phyloP scores from a whole-genome alignment of 108 stramenopile species.

The Nitzschia inconspicua region DNA sequence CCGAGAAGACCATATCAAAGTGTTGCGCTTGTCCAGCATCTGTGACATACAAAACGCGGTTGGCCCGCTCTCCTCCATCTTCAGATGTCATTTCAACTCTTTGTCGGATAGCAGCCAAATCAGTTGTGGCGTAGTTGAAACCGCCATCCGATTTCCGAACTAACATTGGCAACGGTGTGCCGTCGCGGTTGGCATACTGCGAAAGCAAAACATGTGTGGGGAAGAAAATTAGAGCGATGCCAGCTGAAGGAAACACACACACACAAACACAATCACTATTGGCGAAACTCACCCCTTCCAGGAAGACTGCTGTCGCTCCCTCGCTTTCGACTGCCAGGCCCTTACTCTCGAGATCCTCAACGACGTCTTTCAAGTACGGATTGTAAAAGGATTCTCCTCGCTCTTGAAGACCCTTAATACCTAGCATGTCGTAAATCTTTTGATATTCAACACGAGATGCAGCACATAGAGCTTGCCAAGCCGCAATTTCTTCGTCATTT shows the following conservation, averaged over 20 bases:
- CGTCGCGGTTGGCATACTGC: constrained; percentile 74
- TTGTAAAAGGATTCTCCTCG: constrained; percentile 98
- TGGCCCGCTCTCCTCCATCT: constrained; percentile 76
- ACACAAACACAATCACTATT: background rate
- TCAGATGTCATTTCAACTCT: constrained; percentile 52
- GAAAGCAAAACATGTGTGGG: background rate
- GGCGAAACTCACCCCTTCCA: constrained; percentile 62
- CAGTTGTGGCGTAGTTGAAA: constrained; percentile 98
- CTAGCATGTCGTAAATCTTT: constrained; percentile 82
- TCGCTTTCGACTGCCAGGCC: constrained; percentile 84
- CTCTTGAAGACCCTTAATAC: constrained; percentile 69
- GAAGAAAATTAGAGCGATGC: background rate
- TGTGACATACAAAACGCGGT: constrained; percentile 91
- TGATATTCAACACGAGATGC: constrained; percentile 80
- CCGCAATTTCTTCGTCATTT: constrained; percentile 80
- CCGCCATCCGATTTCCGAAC: constrained; percentile 97
- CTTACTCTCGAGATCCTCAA: constrained; percentile 74
- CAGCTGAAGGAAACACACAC: background rate
- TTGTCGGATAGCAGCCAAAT: constrained; percentile 94
- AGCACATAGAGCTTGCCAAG: constrained; percentile 89
- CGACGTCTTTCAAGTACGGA: constrained; percentile 74
- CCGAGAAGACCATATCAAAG: constrained; percentile 93
- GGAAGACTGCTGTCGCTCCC: constrained; percentile 84
- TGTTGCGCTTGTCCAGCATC: constrained; percentile 96
- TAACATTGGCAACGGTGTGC: constrained; percentile 85